Base-by-base conservation (phyloP, 2,329 filamentous ascomycete genomes). In the Stagonosporopsis vannaccii region DNA sequence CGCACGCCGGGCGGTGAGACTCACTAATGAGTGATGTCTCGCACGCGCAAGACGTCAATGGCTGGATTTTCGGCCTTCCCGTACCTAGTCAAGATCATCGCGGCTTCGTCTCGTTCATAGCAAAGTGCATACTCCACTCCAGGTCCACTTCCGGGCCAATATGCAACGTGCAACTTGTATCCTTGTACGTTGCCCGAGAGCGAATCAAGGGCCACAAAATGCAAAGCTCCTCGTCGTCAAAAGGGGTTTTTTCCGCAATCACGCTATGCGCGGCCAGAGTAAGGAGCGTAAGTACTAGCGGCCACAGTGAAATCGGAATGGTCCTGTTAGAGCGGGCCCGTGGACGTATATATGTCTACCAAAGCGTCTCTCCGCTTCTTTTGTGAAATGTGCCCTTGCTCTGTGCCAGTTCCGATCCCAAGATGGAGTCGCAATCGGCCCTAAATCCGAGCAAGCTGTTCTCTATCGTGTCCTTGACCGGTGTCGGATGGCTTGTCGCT, bases 341-440 rank as follows among this genome's bases (percentile, higher is more conserved):
- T 33, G 33, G 25, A 53, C 28, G 51, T 63, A 63, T 62, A 63
- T 62, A 56, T 56, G 46, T 44, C 59, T 57, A 58, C 47, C 52
- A 55, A 46, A 56, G 62, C 26, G 23, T 53, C 33, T 37, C 17
- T 26, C 51, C 32, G 33, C 41, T 30, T 19, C 40, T 47, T 50
- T 44, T 50, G 42, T 51, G 51, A 47, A 32, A 36, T 59, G 54
- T 53, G 44, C 49, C 44, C 20, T 33, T 46, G 25, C 25, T 17
- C 28, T 28, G 36, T 20, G 37, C 36, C 47, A 37, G 15, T 33
- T 13, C n/a, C 19, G 45, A 19, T 15, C 28, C 25, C 56, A 61
- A 42, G 30, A 68, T 68, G 64, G 59, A 63, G 51, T 55, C 47
- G 15, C 55, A 61, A 53, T 56, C 60, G 46, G 62, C 45, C 48